Percentiles rank a stretch among this genome's conserved stretches.
These are phyloP conservation scores for Lactarius indigo DNA, from an alignment of 768 basidiomycete species.

Conservation along the genomic window DNA sequence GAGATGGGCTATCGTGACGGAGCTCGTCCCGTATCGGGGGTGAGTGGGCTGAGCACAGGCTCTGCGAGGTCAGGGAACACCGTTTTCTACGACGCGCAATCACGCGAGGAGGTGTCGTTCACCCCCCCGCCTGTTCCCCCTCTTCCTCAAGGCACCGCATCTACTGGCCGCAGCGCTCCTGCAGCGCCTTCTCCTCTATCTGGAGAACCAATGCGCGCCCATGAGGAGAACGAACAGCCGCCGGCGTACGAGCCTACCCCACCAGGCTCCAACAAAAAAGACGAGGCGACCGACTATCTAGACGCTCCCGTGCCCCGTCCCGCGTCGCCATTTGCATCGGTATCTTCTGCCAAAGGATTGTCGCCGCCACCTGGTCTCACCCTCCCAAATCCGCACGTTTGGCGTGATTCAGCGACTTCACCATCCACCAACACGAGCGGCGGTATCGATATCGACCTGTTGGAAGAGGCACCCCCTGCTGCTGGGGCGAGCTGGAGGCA, in stretches of 20 bases:
- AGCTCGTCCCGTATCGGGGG: slow-evolving; percentile 53
- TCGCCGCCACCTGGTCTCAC: slow-evolving; percentile 39
- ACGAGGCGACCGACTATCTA: slow-evolving; percentile 42
- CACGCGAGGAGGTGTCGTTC: slow-evolving; percentile 43
- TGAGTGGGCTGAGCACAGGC: slow-evolving; percentile 49
- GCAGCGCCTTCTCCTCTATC: slow-evolving; percentile 15
- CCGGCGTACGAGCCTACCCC: slow-evolving; percentile 14
- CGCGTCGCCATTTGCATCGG: slow-evolving; percentile 46
- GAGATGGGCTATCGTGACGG: slow-evolving; percentile 30
- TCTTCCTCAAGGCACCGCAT: slow-evolving; percentile 26
- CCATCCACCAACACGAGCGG: slow-evolving; percentile 23
- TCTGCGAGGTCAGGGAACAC: slow-evolving; percentile 45
- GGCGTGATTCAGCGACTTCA: slow-evolving; percentile 34
- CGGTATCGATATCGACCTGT: slow-evolving; percentile 49
- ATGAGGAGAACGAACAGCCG: background rate
- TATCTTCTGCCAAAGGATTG: slow-evolving; percentile 31
- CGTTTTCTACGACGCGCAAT: slow-evolving; percentile 59
- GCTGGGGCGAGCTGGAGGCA: slow-evolving; percentile 61
- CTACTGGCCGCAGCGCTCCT: slow-evolving; percentile 3
- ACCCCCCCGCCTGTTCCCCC: slow-evolving; percentile 40
- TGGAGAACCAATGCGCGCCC: slow-evolving; percentile 19
- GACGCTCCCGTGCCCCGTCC: slow-evolving; percentile 59
- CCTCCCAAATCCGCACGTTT: slow-evolving; percentile 31
- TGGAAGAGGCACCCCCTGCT: slow-evolving; percentile 67
- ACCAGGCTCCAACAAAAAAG: slow-evolving; percentile 9